phyloP scores from a whole-genome alignment of 2,329 filamentous ascomycete genomes.

The Trichophaea hybrida region DNA sequence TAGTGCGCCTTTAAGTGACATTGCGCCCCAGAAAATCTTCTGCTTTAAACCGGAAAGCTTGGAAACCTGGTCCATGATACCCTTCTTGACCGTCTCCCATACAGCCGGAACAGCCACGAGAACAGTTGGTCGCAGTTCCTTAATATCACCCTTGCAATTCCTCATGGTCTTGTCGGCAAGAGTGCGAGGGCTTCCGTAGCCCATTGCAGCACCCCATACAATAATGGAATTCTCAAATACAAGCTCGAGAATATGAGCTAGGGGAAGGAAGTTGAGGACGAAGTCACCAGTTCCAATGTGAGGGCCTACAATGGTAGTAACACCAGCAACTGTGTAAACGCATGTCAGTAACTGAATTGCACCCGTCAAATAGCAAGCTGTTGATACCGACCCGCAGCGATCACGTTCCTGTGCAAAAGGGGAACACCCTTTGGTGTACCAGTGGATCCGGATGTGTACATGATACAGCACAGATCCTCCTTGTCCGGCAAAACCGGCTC shows the following conservation, averaged over 20 bases:
- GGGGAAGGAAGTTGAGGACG: conserved; percentile 78
- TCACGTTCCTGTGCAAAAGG: conserved; percentile 63
- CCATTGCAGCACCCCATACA: conserved; percentile 80
- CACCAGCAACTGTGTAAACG: conserved; percentile 51
- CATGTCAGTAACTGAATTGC: not conserved
- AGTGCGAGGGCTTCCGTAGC: conserved; percentile 82
- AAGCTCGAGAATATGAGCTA: conserved; percentile 93
- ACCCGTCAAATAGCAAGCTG: conserved; percentile 25
- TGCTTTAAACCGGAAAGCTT: conserved; percentile 52
- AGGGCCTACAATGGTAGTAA: conserved; percentile 61
- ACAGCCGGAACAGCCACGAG: conserved; percentile 91
- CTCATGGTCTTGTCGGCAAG: conserved; percentile 72
- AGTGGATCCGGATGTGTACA: conserved; percentile 81
- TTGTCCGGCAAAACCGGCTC: conserved; percentile 57
- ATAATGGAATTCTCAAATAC: conserved; percentile 84
- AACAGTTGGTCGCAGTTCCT: conserved; percentile 75
- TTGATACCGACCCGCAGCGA: conserved; percentile 53
- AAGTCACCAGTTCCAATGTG: conserved; percentile 64
- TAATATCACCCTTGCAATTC: conserved; percentile 87
- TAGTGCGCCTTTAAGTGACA: conserved; percentile 46
- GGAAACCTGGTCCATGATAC: conserved; percentile 67
- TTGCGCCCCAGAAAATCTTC: conserved; percentile 61
- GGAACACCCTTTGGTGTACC: conserved; percentile 80
- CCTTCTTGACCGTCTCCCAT: conserved; percentile 96
- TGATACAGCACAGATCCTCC: conserved; percentile 68